A percentile compares a stretch with the other conserved stretches of the same genome.
phyloP scores from a whole-genome alignment of 78 protist species.

The Dictyostelium purpureum region DNA sequence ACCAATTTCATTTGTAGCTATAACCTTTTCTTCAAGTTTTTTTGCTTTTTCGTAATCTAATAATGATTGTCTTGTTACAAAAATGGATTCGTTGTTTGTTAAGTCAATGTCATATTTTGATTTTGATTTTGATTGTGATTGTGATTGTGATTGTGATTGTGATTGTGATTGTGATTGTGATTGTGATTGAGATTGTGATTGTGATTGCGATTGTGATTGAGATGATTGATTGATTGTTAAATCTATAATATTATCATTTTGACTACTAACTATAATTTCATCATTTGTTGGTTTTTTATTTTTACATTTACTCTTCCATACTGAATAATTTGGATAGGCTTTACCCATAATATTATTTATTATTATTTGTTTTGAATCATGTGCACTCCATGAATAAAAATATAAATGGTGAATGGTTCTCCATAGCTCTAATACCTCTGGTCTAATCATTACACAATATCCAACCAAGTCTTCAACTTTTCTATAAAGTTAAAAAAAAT shows the following conservation, averaged over 20 bases:
- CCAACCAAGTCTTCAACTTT: conserved; percentile 25
- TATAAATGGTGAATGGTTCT: conserved; percentile 50
- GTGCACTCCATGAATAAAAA: conserved; percentile 31
- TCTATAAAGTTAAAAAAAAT: neutral
- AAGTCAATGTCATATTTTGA: neutral
- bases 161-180: neutral
- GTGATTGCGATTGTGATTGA: neutral
- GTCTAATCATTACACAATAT: neutral
- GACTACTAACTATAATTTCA: neutral
- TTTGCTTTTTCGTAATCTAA: conserved; percentile 16
- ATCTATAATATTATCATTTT: neutral
- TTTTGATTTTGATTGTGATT: neutral
- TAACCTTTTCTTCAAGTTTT: conserved; percentile 2
- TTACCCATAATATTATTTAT: conserved; percentile 42
- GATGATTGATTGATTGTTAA: neutral
- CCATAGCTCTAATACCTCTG: neutral
- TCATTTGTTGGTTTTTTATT: neutral
- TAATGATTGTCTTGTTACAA: neutral
- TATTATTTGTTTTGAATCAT: conserved; percentile 27
- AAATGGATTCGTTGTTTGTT: neutral
- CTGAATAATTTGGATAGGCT: conserved; percentile 11
- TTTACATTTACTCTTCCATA: conserved; percentile 2
- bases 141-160: neutral
- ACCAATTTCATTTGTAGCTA: neutral
- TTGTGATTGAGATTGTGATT: neutral